Evolutionary conservation across 139 green algal species (phyloP), one percentile per base, ranked within the genome.

Genomic region (Gonium pectorale): DNA sequence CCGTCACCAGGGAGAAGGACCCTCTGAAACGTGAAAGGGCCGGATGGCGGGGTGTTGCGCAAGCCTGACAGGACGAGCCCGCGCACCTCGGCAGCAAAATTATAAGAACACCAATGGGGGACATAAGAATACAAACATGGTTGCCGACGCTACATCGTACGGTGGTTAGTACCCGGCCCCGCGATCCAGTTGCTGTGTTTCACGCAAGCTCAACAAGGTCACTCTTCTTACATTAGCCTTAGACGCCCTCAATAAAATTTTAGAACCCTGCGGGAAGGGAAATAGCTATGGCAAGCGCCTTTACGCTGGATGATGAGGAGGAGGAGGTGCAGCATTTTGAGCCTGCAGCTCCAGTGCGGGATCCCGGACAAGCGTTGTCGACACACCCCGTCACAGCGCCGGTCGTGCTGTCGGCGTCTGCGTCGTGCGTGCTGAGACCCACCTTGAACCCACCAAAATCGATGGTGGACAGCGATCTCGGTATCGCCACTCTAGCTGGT

Each of bases 281-380:
- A 11, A 24, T 13, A 2, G 9, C 46, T 4, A 35, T 24, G 4
- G 15, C 27, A 2, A 26, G 19, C 33, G 31, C n/a, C 31, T 85
- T 85, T 44, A 85, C 79, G 3, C 37, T 85, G 22, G 79, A 85
- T 9, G 79, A 85, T 21, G 67, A 60, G 2, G 79, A 85, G 51
- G 79, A 77, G 31, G 27, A 27, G 3, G 4, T 22, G 38, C 38
- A 31, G 5, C 38, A 46, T 29, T 33, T 33, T 37, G 27, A 13
- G 59, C 59, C 27, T 19, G 59, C 19, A 33, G 26, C 59, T 21
- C 27, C 59, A 29, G 59, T 21, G 27, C 59, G 13, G 22, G 59
- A 6, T 21, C 2, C 33, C 13, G n/a, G 5, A 5, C 63, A 26
- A 8, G 31, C 63, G 41, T 26, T 43, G 33, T 6, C 63, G 63